phyloP scores from a whole-genome alignment of 1,139 yeast species.

The Zygosaccharomyces pseudobailii region DNA sequence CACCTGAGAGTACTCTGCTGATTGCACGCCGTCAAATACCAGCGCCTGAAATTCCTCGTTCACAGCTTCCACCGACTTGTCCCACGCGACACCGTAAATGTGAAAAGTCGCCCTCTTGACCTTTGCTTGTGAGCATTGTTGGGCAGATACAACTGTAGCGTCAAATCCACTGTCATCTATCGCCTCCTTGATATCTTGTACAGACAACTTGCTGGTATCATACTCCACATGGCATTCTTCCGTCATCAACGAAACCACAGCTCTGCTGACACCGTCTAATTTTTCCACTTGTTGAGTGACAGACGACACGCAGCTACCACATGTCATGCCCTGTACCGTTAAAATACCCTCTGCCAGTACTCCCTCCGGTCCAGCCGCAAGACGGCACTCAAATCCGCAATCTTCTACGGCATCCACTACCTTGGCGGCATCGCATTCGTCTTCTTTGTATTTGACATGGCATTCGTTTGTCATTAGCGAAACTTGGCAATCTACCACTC shows the following conservation, averaged over 20 bases:
- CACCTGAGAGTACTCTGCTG: constrained; percentile 2
- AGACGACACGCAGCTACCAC: constrained; percentile 72
- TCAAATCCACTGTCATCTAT: constrained; percentile 80
- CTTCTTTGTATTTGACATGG: constrained; percentile 43
- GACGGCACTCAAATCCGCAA: constrained; percentile 55
- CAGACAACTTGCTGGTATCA: constrained; percentile 31
- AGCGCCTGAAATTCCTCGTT: constrained; percentile 3
- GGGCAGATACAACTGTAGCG: constrained; percentile 35
- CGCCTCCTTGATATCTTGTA: constrained; percentile 40
- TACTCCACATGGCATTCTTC: constrained; percentile 63
- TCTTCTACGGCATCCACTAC: constrained; percentile 54
- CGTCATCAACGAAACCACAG: constrained; percentile 65
- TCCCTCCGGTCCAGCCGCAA: constrained; percentile 20
- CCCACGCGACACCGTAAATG: not conserved
- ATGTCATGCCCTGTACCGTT: constrained; percentile 71
- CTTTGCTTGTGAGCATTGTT: constrained; percentile 26
- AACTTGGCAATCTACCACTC: constrained; percentile 52
- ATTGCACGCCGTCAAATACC: constrained; percentile 5
- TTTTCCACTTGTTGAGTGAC: constrained; percentile 51
- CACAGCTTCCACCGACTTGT: constrained; percentile 1
- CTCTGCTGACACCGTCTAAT: constrained; percentile 47
- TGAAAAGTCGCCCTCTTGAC: constrained; percentile 23
- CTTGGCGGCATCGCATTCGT: constrained; percentile 33
- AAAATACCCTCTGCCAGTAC: constrained; percentile 8
- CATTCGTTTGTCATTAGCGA: constrained; percentile 76